Evolutionary conservation across 83 land plant genomes (phyloP).

Genomic region (Diphasiastrum complanatum): DNA sequence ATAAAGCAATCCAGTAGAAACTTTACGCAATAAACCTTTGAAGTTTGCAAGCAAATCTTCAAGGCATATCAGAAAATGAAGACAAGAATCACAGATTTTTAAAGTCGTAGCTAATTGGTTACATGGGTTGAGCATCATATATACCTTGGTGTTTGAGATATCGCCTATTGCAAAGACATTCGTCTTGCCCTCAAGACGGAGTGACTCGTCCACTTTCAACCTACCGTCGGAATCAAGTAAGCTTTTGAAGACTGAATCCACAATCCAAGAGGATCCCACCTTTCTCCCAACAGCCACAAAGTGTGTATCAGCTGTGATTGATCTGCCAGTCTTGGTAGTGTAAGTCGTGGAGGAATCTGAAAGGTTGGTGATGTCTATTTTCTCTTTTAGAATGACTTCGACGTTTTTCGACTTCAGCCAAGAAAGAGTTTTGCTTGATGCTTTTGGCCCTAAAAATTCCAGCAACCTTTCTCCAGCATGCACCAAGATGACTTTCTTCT

Average conservation of each 20-base stretch:
- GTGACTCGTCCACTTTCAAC: constrained; percentile 55
- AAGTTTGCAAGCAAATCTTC: too few species aligned
- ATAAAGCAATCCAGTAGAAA: too few species aligned
- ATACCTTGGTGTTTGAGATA: constrained; percentile 60
- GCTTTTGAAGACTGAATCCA: constrained; percentile 37
- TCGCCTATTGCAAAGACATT: constrained; percentile 85
- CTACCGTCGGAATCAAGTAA: constrained; percentile 42
- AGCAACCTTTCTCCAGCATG: constrained; percentile 60
- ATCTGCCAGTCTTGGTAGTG: constrained; percentile 45
- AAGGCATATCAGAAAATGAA: too few species aligned
- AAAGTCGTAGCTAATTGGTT: too few species aligned
- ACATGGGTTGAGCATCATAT: not conserved
- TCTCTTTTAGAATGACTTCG: constrained; percentile 55
- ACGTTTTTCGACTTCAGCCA: constrained; percentile 68
- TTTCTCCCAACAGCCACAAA: constrained; percentile 60
- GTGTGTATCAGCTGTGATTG: constrained; percentile 60
- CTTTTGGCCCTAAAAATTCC: constrained; percentile 67
- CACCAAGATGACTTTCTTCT: constrained; percentile 67
- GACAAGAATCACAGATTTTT: too few species aligned
- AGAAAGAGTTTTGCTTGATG: constrained; percentile 52
- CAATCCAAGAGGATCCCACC: constrained; percentile 60
- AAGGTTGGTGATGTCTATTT: constrained; percentile 27
- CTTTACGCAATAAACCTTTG: too few species aligned
- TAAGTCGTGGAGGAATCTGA: constrained; percentile 30
- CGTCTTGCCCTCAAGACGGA: constrained; percentile 50